Base-by-base conservation (phyloP, 148 eudicot species). In the Rhododendron griersonianum region DNA sequence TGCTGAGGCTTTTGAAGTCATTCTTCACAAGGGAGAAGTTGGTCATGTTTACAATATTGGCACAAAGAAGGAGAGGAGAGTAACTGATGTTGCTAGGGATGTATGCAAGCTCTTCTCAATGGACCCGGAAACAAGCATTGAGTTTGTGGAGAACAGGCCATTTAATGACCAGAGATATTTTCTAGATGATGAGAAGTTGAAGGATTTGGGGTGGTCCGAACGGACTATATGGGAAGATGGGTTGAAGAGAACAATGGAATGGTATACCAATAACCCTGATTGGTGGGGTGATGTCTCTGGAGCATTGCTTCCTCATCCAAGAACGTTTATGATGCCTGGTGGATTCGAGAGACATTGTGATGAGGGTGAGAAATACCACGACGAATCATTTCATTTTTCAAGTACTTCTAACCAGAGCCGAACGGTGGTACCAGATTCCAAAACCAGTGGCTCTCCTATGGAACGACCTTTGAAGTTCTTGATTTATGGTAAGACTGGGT, bases 231-330 rank as follows among this genome's bases (percentile, higher is more conserved):
- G 95, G 95, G 93, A 93, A 87, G 95, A 93, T 25, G 95, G 95
- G 28, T 78, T 93, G 81, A 93, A 89, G 88, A 93, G 90, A 88
- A 93, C 95, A 0, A 91, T 93, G 85, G 94, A 93, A 15, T 93
- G 95, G 95, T 93, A 93, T 82, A 87, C 69, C 45, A 89, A 87
- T 55, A 91, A 92, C 77, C 93, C 95, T 48, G 86, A 90, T 47
- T 93, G 92, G 93, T 93, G 95, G 95, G 95, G 95, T 50, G 93
- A 93, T 88, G 95, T 93, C 16, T 81, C 93, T 23, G 93, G 93
- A 37, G 93, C 93, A 16, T 78, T 91, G 53, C 89, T 91, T 83
- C 93, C 93, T 65, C 91, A 91, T 87, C 93, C 93, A 21, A 88
- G 90, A 78, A 91, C 90, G 91, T 84, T 91, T n/a, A 88, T 90